A percentile compares a stretch with the other conserved stretches of the same genome.
phyloP scores from a whole-genome alignment of 202 grass and related monocot genomes.

The Panicum hallii region DNA sequence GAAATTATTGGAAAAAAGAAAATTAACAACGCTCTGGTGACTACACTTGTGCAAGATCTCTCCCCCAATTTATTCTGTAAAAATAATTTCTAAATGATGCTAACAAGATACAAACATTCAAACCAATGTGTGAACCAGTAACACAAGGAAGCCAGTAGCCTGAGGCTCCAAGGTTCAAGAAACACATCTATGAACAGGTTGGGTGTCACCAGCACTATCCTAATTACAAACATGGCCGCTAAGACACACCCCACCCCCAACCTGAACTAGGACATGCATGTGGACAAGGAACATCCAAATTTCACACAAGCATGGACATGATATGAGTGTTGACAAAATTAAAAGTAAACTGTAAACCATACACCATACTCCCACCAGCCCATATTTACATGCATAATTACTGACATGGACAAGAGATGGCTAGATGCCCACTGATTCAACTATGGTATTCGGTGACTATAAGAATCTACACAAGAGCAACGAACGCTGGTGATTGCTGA shows the following conservation, averaged over 20 bases:
- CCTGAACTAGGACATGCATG: background rate
- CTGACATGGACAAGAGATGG: background rate
- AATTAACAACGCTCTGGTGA: background rate
- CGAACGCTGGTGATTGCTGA: background rate
- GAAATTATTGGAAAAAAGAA: background rate
- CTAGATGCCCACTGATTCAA: background rate
- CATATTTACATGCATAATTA: background rate
- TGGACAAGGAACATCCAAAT: background rate
- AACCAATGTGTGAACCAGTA: background rate
- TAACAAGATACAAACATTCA: too few species aligned
- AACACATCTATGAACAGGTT: background rate
- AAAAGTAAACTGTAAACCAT: constrained; percentile 6
- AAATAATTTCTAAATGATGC: background rate
- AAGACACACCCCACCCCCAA: background rate
- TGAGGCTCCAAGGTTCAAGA: background rate
- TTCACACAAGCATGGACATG: background rate
- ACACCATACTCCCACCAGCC: background rate
- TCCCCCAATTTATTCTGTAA: background rate
- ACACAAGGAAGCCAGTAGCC: background rate
- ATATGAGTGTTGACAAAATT: background rate
- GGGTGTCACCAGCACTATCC: background rate
- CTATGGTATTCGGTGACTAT: background rate
- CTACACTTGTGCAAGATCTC: background rate
- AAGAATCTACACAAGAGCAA: background rate
- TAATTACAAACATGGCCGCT: too few species aligned